Percentiles rank a stretch among this genome's conserved stretches.
Evolutionary conservation across 148 eudicot genomes (phyloP).

Genomic region (Agrostemma githago): DNA sequence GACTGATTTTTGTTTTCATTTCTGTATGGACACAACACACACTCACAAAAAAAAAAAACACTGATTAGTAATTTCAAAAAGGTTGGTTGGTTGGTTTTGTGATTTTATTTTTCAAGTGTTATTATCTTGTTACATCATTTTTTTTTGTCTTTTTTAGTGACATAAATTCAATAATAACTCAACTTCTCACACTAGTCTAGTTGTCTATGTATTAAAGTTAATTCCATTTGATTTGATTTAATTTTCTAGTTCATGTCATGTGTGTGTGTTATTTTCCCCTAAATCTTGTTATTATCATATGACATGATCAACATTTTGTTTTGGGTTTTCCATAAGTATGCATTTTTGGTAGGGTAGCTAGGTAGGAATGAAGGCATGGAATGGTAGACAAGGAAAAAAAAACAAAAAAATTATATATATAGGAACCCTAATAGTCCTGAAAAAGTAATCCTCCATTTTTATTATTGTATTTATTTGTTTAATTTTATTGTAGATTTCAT

Average conservation of each 20-base stretch:
- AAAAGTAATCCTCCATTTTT: background rate
- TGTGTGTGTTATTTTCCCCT: background rate
- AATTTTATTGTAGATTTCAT: background rate
- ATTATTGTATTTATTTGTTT: background rate
- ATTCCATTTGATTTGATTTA: background rate
- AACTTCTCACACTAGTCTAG: slow-evolving; percentile 18
- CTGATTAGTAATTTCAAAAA: slow-evolving; percentile 17
- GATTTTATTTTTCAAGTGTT: background rate
- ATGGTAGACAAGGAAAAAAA: slow-evolving; percentile 15
- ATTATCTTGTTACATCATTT: background rate
- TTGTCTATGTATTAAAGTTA: background rate
- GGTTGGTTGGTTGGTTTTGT: background rate
- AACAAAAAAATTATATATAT: background rate
- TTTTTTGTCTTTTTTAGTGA: background rate
- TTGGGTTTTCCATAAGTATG: background rate
- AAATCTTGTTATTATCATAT: background rate
- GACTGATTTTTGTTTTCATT: slow-evolving; percentile 1
- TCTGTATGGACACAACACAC: slow-evolving; percentile 3
- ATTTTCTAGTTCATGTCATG: background rate
- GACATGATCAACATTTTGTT: background rate
- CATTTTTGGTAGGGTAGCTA: slow-evolving; percentile 13
- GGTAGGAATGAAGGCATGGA: background rate
- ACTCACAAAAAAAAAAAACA: background rate
- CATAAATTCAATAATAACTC: slow-evolving; percentile 2
- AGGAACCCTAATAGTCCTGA: slow-evolving; percentile 30